Evolutionary conservation across 345 rosid species (phyloP).

Genomic region (Diplotaxis tenuifolia): DNA sequence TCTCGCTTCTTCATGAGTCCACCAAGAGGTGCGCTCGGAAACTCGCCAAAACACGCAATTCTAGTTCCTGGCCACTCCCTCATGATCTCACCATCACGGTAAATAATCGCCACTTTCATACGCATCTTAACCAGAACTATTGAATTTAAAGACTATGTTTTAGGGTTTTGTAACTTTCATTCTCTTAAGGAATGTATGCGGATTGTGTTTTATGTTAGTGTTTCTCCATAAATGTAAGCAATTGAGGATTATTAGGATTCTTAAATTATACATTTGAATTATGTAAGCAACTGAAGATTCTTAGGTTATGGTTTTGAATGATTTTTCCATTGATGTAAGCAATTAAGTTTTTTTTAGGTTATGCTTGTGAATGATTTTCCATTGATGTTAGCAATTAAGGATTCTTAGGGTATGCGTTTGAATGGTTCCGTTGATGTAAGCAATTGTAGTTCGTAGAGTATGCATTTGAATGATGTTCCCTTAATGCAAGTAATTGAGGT

Average conservation of each 20-base stretch:
- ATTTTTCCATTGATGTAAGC: neutral
- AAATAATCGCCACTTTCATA: neutral
- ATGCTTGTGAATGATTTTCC: neutral
- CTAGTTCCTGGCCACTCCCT: conserved; percentile 1
- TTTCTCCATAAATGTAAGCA: neutral
- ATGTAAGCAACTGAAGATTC: neutral
- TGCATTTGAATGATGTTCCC: neutral
- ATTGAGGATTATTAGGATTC: neutral
- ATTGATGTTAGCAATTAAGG: neutral
- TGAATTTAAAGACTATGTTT: neutral
- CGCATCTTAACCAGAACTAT: neutral
- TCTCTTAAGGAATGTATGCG: neutral
- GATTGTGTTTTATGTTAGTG: neutral
- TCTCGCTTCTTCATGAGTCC: neutral
- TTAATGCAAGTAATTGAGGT: neutral
- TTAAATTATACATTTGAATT: neutral
- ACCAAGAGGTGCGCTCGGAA: neutral
- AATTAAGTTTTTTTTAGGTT: too few species aligned
- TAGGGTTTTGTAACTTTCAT: too few species aligned
- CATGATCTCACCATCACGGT: conserved; percentile 7
- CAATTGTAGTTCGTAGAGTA: neutral
- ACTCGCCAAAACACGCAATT: neutral
- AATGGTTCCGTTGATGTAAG: neutral
- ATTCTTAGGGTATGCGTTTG: neutral
- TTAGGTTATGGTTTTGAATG: neutral